Conservation (phyloP, 768 basidiomycete species). For the Lentinula raphanica region DNA sequence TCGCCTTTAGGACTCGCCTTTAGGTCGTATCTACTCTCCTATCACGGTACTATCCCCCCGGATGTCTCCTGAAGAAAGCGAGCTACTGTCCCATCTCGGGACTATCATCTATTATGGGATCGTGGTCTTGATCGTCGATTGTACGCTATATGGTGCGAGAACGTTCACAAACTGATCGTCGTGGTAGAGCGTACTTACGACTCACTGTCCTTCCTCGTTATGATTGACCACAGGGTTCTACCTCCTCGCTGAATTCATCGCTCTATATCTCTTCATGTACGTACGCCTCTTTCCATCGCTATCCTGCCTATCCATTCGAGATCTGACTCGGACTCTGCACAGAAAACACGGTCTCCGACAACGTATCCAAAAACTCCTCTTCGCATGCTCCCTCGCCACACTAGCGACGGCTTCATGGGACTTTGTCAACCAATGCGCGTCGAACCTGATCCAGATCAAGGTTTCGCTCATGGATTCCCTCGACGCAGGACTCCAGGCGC, state of each 20-base stretch:
- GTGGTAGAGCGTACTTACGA: no score
- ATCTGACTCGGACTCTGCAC: neutral
- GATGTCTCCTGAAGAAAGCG: neutral
- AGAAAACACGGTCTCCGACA: neutral
- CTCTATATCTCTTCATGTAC: slow-evolving; percentile 1
- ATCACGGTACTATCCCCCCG: no score
- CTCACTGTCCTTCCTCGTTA: no score
- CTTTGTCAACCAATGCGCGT: neutral
- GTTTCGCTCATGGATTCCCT: slow-evolving; percentile 3
- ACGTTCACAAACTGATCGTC: no score
- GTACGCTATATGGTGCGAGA: neutral
- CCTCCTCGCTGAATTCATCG: slow-evolving; percentile 1
- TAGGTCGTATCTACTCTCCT: no score
- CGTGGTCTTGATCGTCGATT: slow-evolving; percentile 2
- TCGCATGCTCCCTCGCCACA: neutral
- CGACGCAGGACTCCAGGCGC: neutral
- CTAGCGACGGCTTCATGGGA: neutral
- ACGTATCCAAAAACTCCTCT: neutral
- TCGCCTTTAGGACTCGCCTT: no score
- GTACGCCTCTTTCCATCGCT: neutral
- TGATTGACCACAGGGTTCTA: slow-evolving; percentile 1
- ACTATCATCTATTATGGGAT: slow-evolving; percentile 1
- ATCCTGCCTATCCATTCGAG: no score
- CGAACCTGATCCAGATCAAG: slow-evolving; percentile 2
- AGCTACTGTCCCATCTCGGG: neutral